Percentiles rank a stretch among this genome's conserved stretches.
Evolutionary conservation across 192 early-diverging fungal genomes (phyloP).

Genomic region (Paraglomus occultum): DNA sequence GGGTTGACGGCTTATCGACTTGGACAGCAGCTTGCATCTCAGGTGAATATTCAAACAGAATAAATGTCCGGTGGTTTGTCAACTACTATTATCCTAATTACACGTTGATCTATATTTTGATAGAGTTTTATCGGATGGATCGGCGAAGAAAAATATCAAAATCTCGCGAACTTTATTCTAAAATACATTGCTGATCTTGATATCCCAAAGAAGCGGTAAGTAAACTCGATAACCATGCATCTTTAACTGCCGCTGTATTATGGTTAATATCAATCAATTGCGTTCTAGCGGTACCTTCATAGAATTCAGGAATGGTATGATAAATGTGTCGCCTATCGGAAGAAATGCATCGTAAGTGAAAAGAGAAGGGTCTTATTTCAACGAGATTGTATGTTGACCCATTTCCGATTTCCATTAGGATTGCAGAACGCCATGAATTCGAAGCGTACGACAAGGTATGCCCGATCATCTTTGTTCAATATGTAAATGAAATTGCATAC

Average conservation of each 20-base stretch:
- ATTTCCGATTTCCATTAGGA: constrained; percentile 34
- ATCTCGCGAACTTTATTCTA: constrained; percentile 89
- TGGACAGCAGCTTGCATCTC: constrained; percentile 67
- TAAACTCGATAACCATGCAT: background rate
- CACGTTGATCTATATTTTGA: background rate
- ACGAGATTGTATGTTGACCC: background rate
- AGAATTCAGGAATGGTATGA: constrained; percentile 99
- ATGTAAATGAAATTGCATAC: background rate
- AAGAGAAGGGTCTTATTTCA: too few relatives aligned
- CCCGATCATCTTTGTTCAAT: background rate
- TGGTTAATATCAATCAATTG: constrained; percentile 3
- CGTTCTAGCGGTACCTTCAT: constrained; percentile 84
- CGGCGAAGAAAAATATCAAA: constrained; percentile 91
- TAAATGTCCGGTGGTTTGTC: background rate
- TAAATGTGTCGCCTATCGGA: constrained; percentile 97
- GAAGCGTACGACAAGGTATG: constrained; percentile 80
- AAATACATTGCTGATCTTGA: constrained; percentile 94
- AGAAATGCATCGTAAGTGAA: constrained; percentile 79
- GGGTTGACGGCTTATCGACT: constrained; percentile 90
- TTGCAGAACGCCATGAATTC: constrained; percentile 88
- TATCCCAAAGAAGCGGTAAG: constrained; percentile 88
- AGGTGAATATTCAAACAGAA: constrained; percentile 43
- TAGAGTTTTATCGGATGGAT: constrained; percentile 90
- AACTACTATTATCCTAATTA: background rate
- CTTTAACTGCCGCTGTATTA: background rate